Conservation (phyloP, 176 grass and related monocot species). For the Rhynchospora pubera region DNA sequence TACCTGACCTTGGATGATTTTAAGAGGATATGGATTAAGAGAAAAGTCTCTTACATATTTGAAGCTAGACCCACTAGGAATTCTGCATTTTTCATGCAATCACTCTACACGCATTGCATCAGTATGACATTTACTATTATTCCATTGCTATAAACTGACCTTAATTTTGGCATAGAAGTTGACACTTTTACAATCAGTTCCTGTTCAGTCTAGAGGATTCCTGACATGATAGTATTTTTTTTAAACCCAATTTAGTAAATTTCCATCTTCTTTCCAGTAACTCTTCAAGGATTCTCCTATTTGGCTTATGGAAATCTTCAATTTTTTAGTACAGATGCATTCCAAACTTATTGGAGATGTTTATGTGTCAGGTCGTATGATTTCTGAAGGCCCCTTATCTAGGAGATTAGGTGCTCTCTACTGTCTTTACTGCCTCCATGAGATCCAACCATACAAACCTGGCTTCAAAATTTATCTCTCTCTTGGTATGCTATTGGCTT, state of each 20-base stretch:
- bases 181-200: background rate
- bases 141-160: too few relatives aligned
- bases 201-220: background rate
- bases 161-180: too few relatives aligned
- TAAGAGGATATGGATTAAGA: conserved; percentile 54
- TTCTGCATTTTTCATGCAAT: conserved; percentile 73
- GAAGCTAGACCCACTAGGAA: conserved; percentile 50
- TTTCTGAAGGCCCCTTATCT: conserved; percentile 38
- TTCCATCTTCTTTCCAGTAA: background rate
- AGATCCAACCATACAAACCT: conserved; percentile 80
- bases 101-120: conserved; percentile 58
- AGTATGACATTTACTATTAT: conserved; percentile 23
- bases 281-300: background rate
- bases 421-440: conserved; percentile 88
- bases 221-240: background rate
- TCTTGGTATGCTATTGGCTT: background rate
- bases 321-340: background rate
- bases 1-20: conserved; percentile 34
- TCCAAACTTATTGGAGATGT: conserved; percentile 18
- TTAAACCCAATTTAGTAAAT: too few relatives aligned
- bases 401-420: conserved; percentile 73
- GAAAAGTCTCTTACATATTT: conserved; percentile 77
- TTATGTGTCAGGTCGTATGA: conserved; percentile 57
- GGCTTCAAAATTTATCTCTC: conserved; percentile 71
- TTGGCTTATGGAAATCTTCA: background rate